phyloP scores from a whole-genome alignment of 768 basidiomycete genomes.

The Macrolepiota albuminosa region DNA sequence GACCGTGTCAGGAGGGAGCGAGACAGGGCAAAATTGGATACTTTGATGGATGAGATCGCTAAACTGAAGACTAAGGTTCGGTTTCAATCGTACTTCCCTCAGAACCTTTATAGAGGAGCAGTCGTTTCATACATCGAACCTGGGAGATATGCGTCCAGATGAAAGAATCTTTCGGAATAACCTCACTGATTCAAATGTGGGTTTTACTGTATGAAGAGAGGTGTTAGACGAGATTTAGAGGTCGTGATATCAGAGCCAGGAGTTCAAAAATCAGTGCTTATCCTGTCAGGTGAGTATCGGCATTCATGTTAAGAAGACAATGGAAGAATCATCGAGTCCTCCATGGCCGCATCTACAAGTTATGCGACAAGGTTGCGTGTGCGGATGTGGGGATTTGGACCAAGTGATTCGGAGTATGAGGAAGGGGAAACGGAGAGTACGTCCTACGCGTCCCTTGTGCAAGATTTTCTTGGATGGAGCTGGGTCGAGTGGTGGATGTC shows the following conservation, averaged over 20 bases:
- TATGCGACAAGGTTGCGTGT: conserved; percentile 36
- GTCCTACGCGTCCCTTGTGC: conserved; percentile 55
- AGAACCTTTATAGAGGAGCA: too few relatives aligned
- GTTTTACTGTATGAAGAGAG: conserved; percentile 70
- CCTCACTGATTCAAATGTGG: conserved; percentile 36
- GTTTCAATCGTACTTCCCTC: neutral
- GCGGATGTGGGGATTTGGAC: conserved; percentile 75
- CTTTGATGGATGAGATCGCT: conserved; percentile 68
- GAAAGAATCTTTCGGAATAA: conserved; percentile 87
- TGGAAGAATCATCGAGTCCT: conserved; percentile 29
- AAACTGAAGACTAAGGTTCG: conserved; percentile 65
- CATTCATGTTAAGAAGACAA: conserved; percentile 28
- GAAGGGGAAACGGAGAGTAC: conserved; percentile 52
- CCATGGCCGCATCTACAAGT: conserved; percentile 33
- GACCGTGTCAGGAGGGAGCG: conserved; percentile 73
- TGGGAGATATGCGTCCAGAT: conserved; percentile 36
- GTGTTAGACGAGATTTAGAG: conserved; percentile 27
- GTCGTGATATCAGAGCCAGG: conserved; percentile 18
- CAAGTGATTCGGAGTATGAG: conserved; percentile 80
- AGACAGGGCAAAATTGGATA: conserved; percentile 67
- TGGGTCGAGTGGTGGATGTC: conserved; percentile 35
- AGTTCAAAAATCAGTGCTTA: conserved; percentile 17
- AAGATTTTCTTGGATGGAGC: conserved; percentile 78
- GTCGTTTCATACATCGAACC: neutral
- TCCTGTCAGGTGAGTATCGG: neutral